Conservation (phyloP, 768 basidiomycete species). For the Russula lepida region DNA sequence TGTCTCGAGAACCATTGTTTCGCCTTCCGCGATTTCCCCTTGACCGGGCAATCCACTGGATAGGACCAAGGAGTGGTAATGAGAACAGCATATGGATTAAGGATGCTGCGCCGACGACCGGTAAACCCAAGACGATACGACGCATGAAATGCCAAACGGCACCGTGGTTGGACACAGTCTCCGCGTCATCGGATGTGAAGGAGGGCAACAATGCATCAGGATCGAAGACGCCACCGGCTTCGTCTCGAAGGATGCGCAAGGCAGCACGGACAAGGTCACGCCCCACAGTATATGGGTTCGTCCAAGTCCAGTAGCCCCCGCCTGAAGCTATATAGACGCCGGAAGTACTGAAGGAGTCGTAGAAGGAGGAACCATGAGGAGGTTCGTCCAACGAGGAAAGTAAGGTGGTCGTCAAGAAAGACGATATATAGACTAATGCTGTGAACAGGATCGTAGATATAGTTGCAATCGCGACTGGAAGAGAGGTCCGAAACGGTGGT, state of each 20-base stretch:
- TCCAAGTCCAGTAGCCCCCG: conserved; percentile 15
- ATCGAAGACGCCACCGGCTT: conserved; percentile 18
- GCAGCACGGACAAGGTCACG: conserved; percentile 22
- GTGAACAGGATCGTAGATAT: conserved; percentile 19
- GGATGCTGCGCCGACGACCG: conserved; percentile 69
- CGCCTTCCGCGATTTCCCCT: conserved; percentile 49
- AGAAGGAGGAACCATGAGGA: neutral
- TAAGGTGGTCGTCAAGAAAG: conserved; percentile 19
- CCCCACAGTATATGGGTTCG: conserved; percentile 18
- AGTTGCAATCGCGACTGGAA: conserved; percentile 51
- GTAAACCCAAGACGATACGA: conserved; percentile 70
- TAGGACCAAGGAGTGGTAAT: conserved; percentile 52
- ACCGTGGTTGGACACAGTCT: conserved; percentile 27
- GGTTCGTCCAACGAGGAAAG: conserved; percentile 17
- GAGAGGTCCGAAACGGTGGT: neutral
- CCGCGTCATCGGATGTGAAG: neutral
- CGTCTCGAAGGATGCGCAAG: conserved; percentile 20
- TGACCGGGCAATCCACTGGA: conserved; percentile 64
- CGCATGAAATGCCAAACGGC: conserved; percentile 49
- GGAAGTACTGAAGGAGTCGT: conserved; percentile 3
- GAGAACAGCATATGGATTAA: conserved; percentile 64
- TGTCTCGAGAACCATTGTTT: conserved; percentile 41
- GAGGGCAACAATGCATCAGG: conserved; percentile 31
- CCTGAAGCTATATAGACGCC: neutral
- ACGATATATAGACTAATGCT: conserved; percentile 17